Base-by-base conservation (phyloP, 2,329 filamentous ascomycete genomes). In the Aspergillus amoenus region DNA sequence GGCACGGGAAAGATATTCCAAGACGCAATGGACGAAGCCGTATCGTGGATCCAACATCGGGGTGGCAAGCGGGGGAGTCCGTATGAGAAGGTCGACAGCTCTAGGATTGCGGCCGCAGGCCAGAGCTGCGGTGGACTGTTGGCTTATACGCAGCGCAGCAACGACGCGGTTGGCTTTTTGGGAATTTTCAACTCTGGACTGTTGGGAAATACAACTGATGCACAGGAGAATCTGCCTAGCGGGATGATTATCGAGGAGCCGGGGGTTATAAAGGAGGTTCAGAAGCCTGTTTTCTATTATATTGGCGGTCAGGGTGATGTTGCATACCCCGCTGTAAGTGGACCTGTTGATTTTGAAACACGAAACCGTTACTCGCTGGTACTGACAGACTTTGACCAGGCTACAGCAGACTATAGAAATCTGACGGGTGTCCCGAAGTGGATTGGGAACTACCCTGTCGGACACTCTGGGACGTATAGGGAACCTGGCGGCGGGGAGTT, bases 261-360 rank as follows among this genome's bases (percentile, higher is more conserved):
- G 2, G 32, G 21, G n/a, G 22, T 27, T 11, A 58, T 55, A 21
- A n/a, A n/a, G n/a, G 51, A 58, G 46, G 56, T 58, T 30, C 4
- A 46, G 22, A 34, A 46, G 34, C 56, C 56, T 15, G 51, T 55
- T 30, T 58, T 52, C 40, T 52, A 55, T 39, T 52, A 55, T 13
- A 34, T 58, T 18, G 51, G 56, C 15, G 56, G 56, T 13, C 21
- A 42, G 40, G 34, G 17, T 3, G 51, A 58, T 43, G 50, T 58
- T 42, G 56, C 56, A 3, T 58, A 58, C 51, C 17, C 39, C 18
- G 54, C 50, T 51, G 56, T 58, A 40, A 22, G 56, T 48, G 18
- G 27, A 9, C 27, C 9, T 30, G 9, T 30, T 4, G 27, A 30
- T 9, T 30, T 30, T 30, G 27, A 30, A 30, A 30, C 9, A 17